Evolutionary conservation across 2,329 filamentous ascomycete genomes (phyloP).

Genomic region (Rosellinia necatrix): DNA sequence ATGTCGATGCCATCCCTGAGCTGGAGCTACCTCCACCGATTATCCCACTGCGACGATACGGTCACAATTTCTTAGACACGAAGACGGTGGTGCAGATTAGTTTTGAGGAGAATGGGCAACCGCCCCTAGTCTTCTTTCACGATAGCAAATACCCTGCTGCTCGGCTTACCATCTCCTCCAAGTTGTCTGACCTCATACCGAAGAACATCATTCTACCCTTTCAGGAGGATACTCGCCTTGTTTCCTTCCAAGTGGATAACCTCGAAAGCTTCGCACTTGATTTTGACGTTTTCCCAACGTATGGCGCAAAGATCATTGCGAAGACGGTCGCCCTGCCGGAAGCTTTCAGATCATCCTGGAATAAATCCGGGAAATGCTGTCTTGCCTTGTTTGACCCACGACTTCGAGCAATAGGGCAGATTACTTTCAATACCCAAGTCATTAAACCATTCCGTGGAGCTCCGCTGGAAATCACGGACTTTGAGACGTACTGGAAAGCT

Average conservation of each 20-base stretch:
- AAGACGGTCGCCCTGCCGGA: slow-evolving; percentile 90
- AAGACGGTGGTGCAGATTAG: slow-evolving; percentile 95
- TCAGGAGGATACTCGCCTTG: slow-evolving; percentile 90
- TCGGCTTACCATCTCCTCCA: slow-evolving; percentile 93
- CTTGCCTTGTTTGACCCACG: slow-evolving; percentile 92
- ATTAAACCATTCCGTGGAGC: slow-evolving; percentile 95
- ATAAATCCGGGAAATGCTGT: slow-evolving; percentile 79
- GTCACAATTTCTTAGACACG: slow-evolving; percentile 97
- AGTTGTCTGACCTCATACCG: slow-evolving; percentile 92
- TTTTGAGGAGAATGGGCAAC: slow-evolving; percentile 77
- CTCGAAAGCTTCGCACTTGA: slow-evolving; percentile 92
- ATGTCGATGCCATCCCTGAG: slow-evolving; percentile 87
- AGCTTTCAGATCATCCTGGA: slow-evolving; percentile 76
- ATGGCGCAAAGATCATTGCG: slow-evolving; percentile 95
- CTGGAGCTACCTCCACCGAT: slow-evolving; percentile 94
- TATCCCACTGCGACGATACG: slow-evolving; percentile 90
- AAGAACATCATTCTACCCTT: slow-evolving; percentile 95
- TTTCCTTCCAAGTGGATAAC: slow-evolving; percentile 96
- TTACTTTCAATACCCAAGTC: slow-evolving; percentile 92
- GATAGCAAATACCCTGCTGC: slow-evolving; percentile 95
- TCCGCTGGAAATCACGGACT: slow-evolving; percentile 94
- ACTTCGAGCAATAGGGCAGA: slow-evolving; percentile 87
- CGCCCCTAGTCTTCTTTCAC: slow-evolving; percentile 92
- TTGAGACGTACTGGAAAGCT: slow-evolving; percentile 99
- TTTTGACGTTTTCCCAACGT: slow-evolving; percentile 96